Base-by-base conservation (phyloP, 768 basidiomycete species). In the Russula abietina region DNA sequence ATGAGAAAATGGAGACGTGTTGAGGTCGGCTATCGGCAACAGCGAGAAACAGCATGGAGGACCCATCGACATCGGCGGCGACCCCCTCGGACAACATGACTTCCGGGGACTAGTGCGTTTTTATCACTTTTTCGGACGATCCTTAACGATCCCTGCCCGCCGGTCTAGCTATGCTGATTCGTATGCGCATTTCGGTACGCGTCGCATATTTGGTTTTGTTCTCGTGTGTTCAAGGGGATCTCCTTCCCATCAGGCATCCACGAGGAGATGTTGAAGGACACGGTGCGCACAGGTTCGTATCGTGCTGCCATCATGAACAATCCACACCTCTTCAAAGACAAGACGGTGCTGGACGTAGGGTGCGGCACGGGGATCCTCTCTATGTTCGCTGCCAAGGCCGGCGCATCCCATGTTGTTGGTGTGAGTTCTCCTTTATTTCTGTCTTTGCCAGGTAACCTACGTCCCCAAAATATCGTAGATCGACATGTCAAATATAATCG, bases 401-500 rank as follows among this genome's bases (percentile, higher is more conserved):
- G 95, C 41, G 95, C 95, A 58, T 86, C 87, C 69, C 91, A 89
- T 65, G 94, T 98, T 69, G 93, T 96, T 67, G 95, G 94, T 60
- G 91, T 94, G 69, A 70, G 88, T 77, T 24, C 57, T 51, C 10
- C 12, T 22, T 17, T 7, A 24, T n/a, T 6, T 49, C 33, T 46
- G 28, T 50, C 46, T 28, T 24, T n/a, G 8, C 46, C 10, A 26
- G n/a, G 43, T 39, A 14, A 7, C 53, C 33, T 26, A 65, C 11
- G 22, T 58, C 24, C 14, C 32, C n/a, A 50, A 51, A 53, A 24
- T 52, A 2, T 51, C 41, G 4, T 52, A 95, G 92, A 95, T 99
- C 75, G 97, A 99, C 78, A 99, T 99, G 97, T 97, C 94, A 61
- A 99, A 99, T 78, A 99, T 99, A 77, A 91, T 98, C 75, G 97